A percentile compares a stretch with the other conserved stretches of the same genome.
phyloP scores from a whole-genome alignment of 2,329 filamentous ascomycete species.

The Aschersonia sp. region DNA sequence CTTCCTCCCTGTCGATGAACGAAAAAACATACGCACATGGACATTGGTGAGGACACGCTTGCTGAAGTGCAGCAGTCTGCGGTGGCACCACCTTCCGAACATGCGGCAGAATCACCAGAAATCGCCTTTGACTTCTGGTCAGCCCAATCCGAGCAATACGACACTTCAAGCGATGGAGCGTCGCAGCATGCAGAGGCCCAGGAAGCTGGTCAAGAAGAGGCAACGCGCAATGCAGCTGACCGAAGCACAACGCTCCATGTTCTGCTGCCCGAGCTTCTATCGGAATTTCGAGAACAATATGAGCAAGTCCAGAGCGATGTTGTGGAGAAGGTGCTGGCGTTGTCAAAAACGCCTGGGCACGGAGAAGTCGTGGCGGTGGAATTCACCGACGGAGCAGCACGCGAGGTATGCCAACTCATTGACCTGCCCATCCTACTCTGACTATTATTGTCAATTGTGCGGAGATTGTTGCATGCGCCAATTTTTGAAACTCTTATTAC shows the following conservation, averaged over 20 bases:
- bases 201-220: not conserved
- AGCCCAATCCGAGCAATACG: not conserved
- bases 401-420: constrained; percentile 18
- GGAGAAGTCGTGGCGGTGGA: constrained; percentile 22
- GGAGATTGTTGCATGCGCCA: too few species aligned
- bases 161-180: not conserved
- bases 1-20: not conserved
- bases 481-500: not conserved
- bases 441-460: too few species aligned
- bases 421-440: too few species aligned
- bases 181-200: not conserved
- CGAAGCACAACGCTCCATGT: constrained; percentile 13
- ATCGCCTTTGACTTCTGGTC: constrained; percentile 6
- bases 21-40: constrained; percentile 5
- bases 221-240: not conserved
- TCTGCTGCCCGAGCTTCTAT: constrained; percentile 13
- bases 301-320: constrained; percentile 17
- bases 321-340: constrained; percentile 21
- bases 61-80: not conserved
- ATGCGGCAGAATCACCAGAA: not conserved
- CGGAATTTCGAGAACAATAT: constrained; percentile 15
- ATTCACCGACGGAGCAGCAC: constrained; percentile 30
- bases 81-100: not conserved
- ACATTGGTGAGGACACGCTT: constrained; percentile 4
- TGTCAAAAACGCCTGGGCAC: constrained; percentile 11